phyloP scores from a whole-genome alignment of 441 rosid species.

The Adansonia gregorii region DNA sequence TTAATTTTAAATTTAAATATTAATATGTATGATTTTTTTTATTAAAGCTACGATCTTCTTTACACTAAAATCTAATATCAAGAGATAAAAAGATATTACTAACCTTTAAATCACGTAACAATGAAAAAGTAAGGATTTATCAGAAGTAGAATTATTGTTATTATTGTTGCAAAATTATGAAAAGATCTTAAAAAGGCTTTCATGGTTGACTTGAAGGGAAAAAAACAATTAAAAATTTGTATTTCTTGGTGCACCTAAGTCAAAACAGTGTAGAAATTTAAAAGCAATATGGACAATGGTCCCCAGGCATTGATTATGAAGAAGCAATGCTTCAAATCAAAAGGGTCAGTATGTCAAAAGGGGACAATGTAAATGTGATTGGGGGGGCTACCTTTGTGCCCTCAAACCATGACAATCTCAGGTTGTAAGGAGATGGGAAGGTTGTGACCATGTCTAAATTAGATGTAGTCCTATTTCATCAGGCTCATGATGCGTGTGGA shows the following conservation, averaged over 20 bases:
- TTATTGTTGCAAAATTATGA: too few relatives aligned
- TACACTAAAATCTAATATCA: background rate
- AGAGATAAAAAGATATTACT: background rate
- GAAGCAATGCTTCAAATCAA: background rate
- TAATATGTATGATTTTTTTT: background rate
- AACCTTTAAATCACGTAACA: background rate
- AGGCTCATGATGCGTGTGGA: too few relatives aligned
- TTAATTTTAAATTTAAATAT: background rate
- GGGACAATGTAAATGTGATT: conserved; percentile 35
- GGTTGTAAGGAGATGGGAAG: background rate
- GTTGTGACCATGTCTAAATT: conserved; percentile 26
- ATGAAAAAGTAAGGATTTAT: background rate
- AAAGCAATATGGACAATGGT: background rate
- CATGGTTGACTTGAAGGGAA: conserved; percentile 17
- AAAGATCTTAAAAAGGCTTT: too few relatives aligned
- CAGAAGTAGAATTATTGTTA: too few relatives aligned
- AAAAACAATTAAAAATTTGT: background rate
- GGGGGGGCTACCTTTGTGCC: conserved; percentile 35
- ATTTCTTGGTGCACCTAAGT: conserved; percentile 6
- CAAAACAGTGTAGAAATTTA: conserved; percentile 9
- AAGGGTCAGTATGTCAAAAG: conserved; percentile 1
- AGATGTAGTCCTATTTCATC: too few relatives aligned
- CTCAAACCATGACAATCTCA: conserved; percentile 30
- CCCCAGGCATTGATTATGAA: conserved; percentile 6
- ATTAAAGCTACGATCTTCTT: too few relatives aligned